These are phyloP conservation scores for Cryomyces minteri DNA, from an alignment of 495 filamentous ascomycete genomes.

Conservation along the genomic window DNA sequence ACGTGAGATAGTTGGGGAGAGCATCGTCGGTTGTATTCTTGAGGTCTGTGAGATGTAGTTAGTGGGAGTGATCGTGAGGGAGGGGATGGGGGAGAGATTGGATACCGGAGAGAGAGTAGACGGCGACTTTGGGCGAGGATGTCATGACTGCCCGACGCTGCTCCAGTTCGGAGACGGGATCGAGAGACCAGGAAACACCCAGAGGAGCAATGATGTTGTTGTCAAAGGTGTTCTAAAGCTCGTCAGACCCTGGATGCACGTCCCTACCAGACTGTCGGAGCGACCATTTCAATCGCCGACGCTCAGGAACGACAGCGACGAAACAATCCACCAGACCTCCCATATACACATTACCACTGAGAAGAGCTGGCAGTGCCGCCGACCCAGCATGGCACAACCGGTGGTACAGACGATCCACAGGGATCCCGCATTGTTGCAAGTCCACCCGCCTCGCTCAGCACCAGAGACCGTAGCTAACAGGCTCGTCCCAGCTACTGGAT, in stretches of 20 bases:
- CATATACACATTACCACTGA: no score
- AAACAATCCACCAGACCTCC: no score
- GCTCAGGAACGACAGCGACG: no score
- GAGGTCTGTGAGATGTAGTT: constrained; percentile 40
- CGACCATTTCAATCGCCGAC: no score
- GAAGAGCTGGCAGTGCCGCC: no score
- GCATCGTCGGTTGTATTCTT: constrained; percentile 95
- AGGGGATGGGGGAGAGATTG: not conserved
- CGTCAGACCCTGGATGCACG: no score
- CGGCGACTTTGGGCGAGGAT: constrained; percentile 31
- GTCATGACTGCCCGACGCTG: not conserved
- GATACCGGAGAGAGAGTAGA: constrained; percentile 49
- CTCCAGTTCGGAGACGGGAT: no score
- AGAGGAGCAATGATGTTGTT: no score
- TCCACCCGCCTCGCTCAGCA: not conserved
- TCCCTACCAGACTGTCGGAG: no score
- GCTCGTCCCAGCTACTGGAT: constrained; percentile 70
- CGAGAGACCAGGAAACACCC: no score
- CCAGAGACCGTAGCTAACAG: not conserved
- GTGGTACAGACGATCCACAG: constrained; percentile 87
- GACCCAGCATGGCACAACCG: constrained; percentile 58
- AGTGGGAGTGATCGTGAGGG: not conserved
- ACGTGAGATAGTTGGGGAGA: constrained; percentile 77
- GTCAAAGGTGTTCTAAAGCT: no score
- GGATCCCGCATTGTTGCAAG: constrained; percentile 95